A percentile compares a stretch with the other conserved stretches of the same genome.
Evolutionary conservation across 2,329 filamentous ascomycete species (phyloP).

Genomic region (Rhexocercosporidium sp.): DNA sequence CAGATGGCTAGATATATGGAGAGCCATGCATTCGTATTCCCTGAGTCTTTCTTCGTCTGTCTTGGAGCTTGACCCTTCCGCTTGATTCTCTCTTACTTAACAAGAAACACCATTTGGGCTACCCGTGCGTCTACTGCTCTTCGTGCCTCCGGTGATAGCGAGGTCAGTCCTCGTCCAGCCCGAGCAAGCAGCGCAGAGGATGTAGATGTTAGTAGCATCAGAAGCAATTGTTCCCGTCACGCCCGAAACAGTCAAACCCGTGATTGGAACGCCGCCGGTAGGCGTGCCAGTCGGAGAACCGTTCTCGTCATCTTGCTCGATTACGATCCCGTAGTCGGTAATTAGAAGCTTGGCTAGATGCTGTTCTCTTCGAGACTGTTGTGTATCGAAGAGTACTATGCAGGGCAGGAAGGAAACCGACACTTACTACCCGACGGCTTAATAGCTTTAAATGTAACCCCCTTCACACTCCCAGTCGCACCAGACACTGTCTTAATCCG

Average conservation of each 20-base stretch:
- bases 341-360: no score
- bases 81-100: conserved; percentile 16
- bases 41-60: no score
- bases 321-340: conserved; percentile 49
- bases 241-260: conserved; percentile 50
- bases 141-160: conserved; percentile 56
- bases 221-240: conserved; percentile 49
- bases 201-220: conserved; percentile 52
- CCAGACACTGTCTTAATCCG: no score
- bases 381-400: no score
- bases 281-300: conserved; percentile 36
- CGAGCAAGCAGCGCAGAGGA: conserved; percentile 59
- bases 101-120: conserved; percentile 38
- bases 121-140: conserved; percentile 47
- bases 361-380: no score
- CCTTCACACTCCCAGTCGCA: no score
- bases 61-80: not conserved
- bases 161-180: conserved; percentile 59
- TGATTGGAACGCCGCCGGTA: conserved; percentile 55
- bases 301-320: conserved; percentile 59
- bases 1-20: not conserved
- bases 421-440: no score
- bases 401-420: no score
- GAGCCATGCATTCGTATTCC: no score
- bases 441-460: no score